Evolutionary conservation across 495 filamentous ascomycete species (phyloP).

Genomic region (Corynascus novoguineensis): DNA sequence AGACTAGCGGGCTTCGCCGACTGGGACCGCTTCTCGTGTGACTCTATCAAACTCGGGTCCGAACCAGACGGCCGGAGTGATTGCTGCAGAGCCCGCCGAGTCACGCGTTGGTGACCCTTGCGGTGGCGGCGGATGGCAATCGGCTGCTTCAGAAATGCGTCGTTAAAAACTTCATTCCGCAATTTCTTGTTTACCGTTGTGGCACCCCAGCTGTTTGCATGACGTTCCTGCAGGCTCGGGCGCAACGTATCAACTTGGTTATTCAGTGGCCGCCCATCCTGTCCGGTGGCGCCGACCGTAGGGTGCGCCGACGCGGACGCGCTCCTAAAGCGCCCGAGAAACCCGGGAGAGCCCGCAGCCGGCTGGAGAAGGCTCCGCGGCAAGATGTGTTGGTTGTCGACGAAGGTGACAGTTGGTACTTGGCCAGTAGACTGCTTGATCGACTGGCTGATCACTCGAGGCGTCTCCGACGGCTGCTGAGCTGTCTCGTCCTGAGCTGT

Average conservation of each 20-base stretch:
- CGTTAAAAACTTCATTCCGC: conserved; percentile 86
- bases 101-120: conserved; percentile 58
- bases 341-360: conserved; percentile 19
- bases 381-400: conserved; percentile 93
- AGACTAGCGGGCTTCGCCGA: not conserved
- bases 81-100: conserved; percentile 38
- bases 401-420: conserved; percentile 88
- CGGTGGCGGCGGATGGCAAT: conserved; percentile 55
- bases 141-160: conserved; percentile 83
- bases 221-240: conserved; percentile 43
- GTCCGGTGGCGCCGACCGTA: not conserved
- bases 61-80: conserved; percentile 32
- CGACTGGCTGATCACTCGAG: conserved; percentile 76
- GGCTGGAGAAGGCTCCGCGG: conserved; percentile 67
- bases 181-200: conserved; percentile 86
- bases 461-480: conserved; percentile 23
- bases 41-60: conserved; percentile 24
- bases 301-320: conserved; percentile 29
- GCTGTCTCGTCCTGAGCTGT: not conserved
- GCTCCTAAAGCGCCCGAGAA: conserved; percentile 31
- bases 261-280: conserved; percentile 3
- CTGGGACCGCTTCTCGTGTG: conserved; percentile 16
- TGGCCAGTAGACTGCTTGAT: conserved; percentile 43
- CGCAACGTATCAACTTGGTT: conserved; percentile 19
- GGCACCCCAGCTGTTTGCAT: conserved; percentile 83